Evolutionary conservation across 352 stramenopile genomes (phyloP), one percentile per base, ranked within the genome.

Genomic region (Phytophthora colocasiae): DNA sequence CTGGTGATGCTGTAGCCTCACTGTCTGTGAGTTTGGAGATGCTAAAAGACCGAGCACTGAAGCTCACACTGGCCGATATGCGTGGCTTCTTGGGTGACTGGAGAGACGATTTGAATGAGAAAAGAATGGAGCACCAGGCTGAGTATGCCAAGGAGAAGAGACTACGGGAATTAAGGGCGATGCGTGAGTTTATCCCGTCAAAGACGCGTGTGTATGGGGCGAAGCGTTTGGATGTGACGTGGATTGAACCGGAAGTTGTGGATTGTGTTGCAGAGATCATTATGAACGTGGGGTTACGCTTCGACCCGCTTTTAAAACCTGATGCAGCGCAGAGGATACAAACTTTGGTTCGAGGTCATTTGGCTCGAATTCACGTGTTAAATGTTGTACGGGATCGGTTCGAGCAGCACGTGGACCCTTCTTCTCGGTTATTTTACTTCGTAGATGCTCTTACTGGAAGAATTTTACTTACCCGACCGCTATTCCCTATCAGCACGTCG

Each of bases 261-360:
- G 68, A 75, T 15, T 87, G 76, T 38, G 56, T 91, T 14, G 54
- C 68, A 15, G 71, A 75, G 22, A 60, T 93, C 22, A 87, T 91
- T 51, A 31, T 47, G 4, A 41, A 65, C 12, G 64, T 91, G 1
- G 31, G 58, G 7, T 6, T 57, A 22, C 51, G 65, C n/a, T 61
- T 73, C 0, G 53, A 66, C 15, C 78, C 77, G 9, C 64, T 69
- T 8, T 27, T 80, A 6, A 66, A 71, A 4, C 70, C 75, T 27
- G 82, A 93, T 38, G 82, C 82, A 0, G 78, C 82, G 3, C 81
- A 90, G 39, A 51, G 52, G 0, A 87, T 93, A 54, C 85, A 93
- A 62, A 72, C 73, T n/a, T 60, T 91, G 43, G 68, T 68, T 47
- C 65, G 73, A 22, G 73, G 77, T 6, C 78, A 75, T 3, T 66